These are phyloP conservation scores for Eucalyptus cloeziana DNA, from an alignment of 345 rosid genomes.

Conservation along the genomic window DNA sequence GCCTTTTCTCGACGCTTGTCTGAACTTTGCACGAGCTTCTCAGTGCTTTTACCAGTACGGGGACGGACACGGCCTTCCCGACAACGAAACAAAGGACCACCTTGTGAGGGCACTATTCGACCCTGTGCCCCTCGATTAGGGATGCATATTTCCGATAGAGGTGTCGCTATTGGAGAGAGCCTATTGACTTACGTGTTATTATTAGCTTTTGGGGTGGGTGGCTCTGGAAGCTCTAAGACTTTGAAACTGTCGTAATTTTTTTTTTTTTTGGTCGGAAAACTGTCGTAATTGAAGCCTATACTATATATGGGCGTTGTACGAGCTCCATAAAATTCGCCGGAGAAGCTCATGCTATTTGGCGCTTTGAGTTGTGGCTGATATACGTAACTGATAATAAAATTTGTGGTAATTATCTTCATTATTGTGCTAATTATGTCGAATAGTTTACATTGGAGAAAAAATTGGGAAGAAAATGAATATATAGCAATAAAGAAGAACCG, in stretches of 20 bases:
- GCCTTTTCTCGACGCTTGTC: background rate
- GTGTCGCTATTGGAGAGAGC: no score
- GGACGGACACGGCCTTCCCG: slow-evolving; percentile 2
- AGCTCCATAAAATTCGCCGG: background rate
- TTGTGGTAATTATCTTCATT: background rate
- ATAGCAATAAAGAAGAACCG: background rate
- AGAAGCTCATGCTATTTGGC: background rate
- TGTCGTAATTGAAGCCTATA: background rate
- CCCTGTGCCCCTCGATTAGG: background rate
- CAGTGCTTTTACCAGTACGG: slow-evolving; percentile 1
- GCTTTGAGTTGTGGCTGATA: no score
- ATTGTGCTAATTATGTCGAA: background rate
- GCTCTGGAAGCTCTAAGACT: background rate
- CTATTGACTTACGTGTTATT: no score
- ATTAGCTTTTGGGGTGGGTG: background rate
- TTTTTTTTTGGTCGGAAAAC: no score
- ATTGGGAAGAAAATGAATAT: background rate
- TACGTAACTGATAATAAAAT: background rate
- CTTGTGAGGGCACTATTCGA: background rate
- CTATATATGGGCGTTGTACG: background rate
- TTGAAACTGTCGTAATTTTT: background rate
- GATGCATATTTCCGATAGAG: background rate
- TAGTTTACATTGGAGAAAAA: background rate
- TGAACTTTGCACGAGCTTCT: background rate
- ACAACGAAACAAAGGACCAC: background rate